phyloP scores from a whole-genome alignment of 176 grass and related monocot genomes.

The Miscanthus lutarioriparius region DNA sequence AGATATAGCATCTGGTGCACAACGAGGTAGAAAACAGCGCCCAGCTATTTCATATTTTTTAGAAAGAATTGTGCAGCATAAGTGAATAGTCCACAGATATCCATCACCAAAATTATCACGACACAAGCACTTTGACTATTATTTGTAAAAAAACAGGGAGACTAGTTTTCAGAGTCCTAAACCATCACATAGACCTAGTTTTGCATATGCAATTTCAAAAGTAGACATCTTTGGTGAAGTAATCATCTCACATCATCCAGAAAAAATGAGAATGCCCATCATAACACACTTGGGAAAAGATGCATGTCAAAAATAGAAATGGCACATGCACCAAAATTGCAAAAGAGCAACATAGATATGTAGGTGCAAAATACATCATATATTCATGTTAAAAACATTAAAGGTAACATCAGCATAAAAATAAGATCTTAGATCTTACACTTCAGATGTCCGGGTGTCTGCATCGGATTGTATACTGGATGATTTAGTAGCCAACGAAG shows the following conservation, averaged over 20 bases:
- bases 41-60: neutral
- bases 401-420: slow-evolving; percentile 29
- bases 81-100: neutral
- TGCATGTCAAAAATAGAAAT: slow-evolving; percentile 21
- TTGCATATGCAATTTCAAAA: slow-evolving; percentile 1
- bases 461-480: slow-evolving; percentile 63
- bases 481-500: slow-evolving; percentile 55
- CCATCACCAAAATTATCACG: neutral
- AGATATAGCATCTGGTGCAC: neutral
- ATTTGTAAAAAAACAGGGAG: too few species aligned
- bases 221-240: neutral
- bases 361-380: slow-evolving; percentile 13
- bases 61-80: neutral
- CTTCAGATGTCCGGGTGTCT: slow-evolving; percentile 46
- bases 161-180: neutral
- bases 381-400: slow-evolving; percentile 20
- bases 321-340: neutral
- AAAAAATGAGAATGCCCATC: neutral
- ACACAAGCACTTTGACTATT: neutral
- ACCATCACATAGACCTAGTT: neutral
- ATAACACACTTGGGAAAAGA: slow-evolving; percentile 26
- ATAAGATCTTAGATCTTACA: slow-evolving; percentile 53
- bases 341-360: neutral
- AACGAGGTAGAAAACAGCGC: neutral
- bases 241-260: neutral